Percentiles rank a stretch among this genome's conserved stretches.
phyloP scores from a whole-genome alignment of 331 rosid genomes.

The Acacia concinna region DNA sequence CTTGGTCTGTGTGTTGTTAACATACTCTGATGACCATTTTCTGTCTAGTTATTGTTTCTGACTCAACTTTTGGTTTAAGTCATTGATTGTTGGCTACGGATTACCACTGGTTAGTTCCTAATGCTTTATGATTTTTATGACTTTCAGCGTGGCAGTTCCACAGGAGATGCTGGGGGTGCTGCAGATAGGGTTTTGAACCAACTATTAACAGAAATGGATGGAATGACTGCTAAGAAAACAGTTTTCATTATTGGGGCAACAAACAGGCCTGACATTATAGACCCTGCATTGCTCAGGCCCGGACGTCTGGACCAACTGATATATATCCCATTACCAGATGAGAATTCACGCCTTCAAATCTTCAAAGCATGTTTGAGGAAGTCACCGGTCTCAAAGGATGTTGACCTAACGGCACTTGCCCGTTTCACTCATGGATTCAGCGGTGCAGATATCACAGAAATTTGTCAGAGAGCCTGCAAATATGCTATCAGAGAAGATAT shows the following conservation, averaged over 20 bases:
- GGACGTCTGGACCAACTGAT: slow-evolving; percentile 53
- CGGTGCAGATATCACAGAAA: slow-evolving; percentile 43
- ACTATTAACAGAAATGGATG: slow-evolving; percentile 61
- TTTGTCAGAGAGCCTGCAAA: slow-evolving; percentile 27
- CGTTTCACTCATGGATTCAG: slow-evolving; percentile 46
- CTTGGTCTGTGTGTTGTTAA: neutral
- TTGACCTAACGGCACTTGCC: slow-evolving; percentile 45
- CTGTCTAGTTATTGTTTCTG: neutral
- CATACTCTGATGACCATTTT: neutral
- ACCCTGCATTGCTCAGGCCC: slow-evolving; percentile 53
- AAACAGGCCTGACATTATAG: slow-evolving; percentile 53
- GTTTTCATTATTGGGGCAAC: slow-evolving; percentile 55
- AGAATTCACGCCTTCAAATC: slow-evolving; percentile 46
- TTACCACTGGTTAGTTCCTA: neutral
- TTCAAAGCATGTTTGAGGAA: slow-evolving; percentile 53
- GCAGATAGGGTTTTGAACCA: slow-evolving; percentile 55
- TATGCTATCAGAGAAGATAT: slow-evolving; percentile 29
- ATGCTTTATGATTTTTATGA: neutral
- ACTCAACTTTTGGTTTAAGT: neutral
- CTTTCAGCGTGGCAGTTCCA: slow-evolving; percentile 46
- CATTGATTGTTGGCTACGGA: neutral
- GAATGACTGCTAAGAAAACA: slow-evolving; percentile 53
- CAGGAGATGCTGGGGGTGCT: slow-evolving; percentile 56
- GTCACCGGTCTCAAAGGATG: slow-evolving; percentile 47
- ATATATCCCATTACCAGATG: slow-evolving; percentile 52